Evolutionary conservation across 257 asterid genomes (phyloP).

Genomic region (Galeopsis tetrahit): DNA sequence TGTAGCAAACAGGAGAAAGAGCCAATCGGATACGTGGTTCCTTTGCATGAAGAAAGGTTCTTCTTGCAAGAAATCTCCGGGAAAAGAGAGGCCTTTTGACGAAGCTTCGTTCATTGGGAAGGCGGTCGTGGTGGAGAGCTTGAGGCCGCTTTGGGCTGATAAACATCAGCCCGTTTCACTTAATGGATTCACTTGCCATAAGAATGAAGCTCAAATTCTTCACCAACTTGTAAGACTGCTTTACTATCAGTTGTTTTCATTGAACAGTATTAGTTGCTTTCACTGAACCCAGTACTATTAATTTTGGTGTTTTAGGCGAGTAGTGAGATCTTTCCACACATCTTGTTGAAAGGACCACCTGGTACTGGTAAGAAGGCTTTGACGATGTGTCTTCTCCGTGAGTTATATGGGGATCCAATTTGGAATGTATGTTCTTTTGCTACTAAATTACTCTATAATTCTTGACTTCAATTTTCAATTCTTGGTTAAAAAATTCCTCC

Average conservation of each 20-base stretch:
- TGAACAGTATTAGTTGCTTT: too few species aligned
- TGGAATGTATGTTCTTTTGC: slow-evolving; percentile 52
- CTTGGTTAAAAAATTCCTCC: background rate
- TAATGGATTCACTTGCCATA: slow-evolving; percentile 71
- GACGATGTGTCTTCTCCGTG: slow-evolving; percentile 69
- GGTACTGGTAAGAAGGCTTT: slow-evolving; percentile 85
- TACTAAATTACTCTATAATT: background rate
- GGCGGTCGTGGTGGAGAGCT: slow-evolving; percentile 71
- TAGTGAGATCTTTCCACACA: slow-evolving; percentile 58
- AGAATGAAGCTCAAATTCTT: slow-evolving; percentile 71
- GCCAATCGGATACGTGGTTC: slow-evolving; percentile 64
- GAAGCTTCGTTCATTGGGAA: slow-evolving; percentile 72
- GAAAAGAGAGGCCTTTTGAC: slow-evolving; percentile 53
- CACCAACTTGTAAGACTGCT: slow-evolving; percentile 58
- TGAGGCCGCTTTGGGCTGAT: slow-evolving; percentile 84
- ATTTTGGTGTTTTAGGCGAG: slow-evolving; percentile 42
- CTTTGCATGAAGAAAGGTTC: slow-evolving; percentile 74
- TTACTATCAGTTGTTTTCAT: background rate
- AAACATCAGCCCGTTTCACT: slow-evolving; percentile 70
- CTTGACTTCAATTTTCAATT: background rate
- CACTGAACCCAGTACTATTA: too few species aligned
- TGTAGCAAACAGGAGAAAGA: slow-evolving; percentile 54
- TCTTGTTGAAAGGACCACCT: slow-evolving; percentile 72
- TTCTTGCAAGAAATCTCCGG: slow-evolving; percentile 69
- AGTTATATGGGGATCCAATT: slow-evolving; percentile 70